Evolutionary conservation across 2,329 filamentous ascomycete genomes (phyloP).

Genomic region (Curvularia spicifera): DNA sequence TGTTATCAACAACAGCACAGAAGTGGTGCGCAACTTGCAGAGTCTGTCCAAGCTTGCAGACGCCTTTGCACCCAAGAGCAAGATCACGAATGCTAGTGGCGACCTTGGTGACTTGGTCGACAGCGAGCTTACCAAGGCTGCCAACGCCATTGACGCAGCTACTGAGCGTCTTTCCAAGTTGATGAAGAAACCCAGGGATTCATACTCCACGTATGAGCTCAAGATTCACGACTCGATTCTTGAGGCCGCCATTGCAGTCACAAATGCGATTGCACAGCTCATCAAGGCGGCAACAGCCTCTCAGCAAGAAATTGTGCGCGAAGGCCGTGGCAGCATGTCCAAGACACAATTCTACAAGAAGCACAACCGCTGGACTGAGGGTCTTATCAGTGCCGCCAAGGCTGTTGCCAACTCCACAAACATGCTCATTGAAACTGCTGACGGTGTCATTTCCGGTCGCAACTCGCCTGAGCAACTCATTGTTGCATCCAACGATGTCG

Average conservation of each 20-base stretch:
- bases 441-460: conserved; percentile 88
- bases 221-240: conserved; percentile 95
- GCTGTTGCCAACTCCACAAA: conserved; percentile 94
- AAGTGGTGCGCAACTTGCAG: conserved; percentile 93
- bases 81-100: conserved; percentile 77
- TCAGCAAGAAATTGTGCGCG: conserved; percentile 94
- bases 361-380: conserved; percentile 99
- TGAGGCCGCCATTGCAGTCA: conserved; percentile 90
- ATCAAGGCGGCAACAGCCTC: conserved; percentile 94
- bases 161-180: conserved; percentile 88
- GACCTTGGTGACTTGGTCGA: conserved; percentile 95
- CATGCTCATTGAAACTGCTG: conserved; percentile 95
- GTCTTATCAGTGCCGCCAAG: conserved; percentile 95
- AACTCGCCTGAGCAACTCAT: conserved; percentile 97
- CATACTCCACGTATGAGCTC: conserved; percentile 94
- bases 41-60: conserved; percentile 93
- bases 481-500: conserved; percentile 95
- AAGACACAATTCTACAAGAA: conserved; percentile 99
- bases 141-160: conserved; percentile 92
- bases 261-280: conserved; percentile 88
- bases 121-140: conserved; percentile 87
- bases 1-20: conserved; percentile 95
- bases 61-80: conserved; percentile 86
- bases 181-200: conserved; percentile 94
- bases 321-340: conserved; percentile 85